These are phyloP conservation scores for Austropuccinia psidii DNA, from an alignment of 1,284 basidiomycete genomes.

Conservation along the genomic window DNA sequence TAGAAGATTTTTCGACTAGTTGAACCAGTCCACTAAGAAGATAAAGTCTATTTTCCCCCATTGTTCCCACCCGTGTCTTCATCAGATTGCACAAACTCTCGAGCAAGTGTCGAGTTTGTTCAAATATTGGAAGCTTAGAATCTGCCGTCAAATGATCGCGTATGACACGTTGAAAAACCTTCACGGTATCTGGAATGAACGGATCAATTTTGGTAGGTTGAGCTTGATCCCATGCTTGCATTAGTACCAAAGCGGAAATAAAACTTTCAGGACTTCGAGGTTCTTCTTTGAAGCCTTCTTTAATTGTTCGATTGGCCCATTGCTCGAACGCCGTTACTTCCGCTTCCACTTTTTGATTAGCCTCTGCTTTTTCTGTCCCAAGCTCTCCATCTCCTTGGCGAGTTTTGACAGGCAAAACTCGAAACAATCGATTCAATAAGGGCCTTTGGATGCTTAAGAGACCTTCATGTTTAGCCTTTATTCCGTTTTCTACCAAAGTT, in stretches of 20 bases:
- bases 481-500: slow-evolving; percentile 79
- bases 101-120: slow-evolving; percentile 49
- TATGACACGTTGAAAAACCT: slow-evolving; percentile 72
- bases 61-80: slow-evolving; percentile 52
- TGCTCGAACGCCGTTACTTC: slow-evolving; percentile 66
- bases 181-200: slow-evolving; percentile 69
- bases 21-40: slow-evolving; percentile 66
- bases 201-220: slow-evolving; percentile 76
- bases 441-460: slow-evolving; percentile 55
- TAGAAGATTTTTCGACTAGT: slow-evolving; percentile 88
- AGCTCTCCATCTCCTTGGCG: slow-evolving; percentile 38
- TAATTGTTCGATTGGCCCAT: slow-evolving; percentile 67
- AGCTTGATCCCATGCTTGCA: slow-evolving; percentile 78
- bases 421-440: slow-evolving; percentile 76
- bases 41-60: slow-evolving; percentile 56
- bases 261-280: slow-evolving; percentile 60
- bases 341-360: slow-evolving; percentile 65
- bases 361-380: slow-evolving; percentile 38
- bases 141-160: slow-evolving; percentile 73
- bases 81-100: slow-evolving; percentile 54
- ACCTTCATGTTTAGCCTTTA: slow-evolving; percentile 50
- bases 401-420: slow-evolving; percentile 59
- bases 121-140: slow-evolving; percentile 45
- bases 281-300: slow-evolving; percentile 63
- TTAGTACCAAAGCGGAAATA: slow-evolving; percentile 73